A percentile compares a stretch with the other conserved stretches of the same genome.
phyloP scores from a whole-genome alignment of 2,329 filamentous ascomycete species.

The Fusarium sp. region DNA sequence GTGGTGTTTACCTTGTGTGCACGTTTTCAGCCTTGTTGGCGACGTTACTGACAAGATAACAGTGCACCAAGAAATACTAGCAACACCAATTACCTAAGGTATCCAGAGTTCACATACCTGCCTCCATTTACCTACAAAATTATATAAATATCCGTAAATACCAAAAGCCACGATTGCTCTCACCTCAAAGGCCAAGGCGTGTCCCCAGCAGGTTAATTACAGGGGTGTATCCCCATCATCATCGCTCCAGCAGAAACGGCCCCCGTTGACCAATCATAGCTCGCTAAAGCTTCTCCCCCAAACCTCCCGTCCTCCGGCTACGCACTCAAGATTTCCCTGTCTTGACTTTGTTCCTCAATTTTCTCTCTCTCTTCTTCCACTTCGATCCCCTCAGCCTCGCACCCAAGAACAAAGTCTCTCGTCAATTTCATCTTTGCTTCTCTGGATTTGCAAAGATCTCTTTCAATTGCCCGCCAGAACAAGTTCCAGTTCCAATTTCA shows the following conservation, averaged over 20 bases:
- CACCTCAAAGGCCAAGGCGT: slow-evolving; percentile 14
- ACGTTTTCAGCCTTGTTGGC: background rate
- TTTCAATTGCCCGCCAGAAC: slow-evolving; percentile 28
- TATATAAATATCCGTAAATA: background rate
- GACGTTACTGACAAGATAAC: background rate
- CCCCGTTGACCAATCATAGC: slow-evolving; percentile 34
- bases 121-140: background rate
- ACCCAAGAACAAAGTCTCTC: slow-evolving; percentile 17
- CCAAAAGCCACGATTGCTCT: slow-evolving; percentile 28
- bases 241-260: slow-evolving; percentile 26
- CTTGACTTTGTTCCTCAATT: slow-evolving; percentile 37
- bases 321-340: slow-evolving; percentile 44
- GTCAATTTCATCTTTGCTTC: slow-evolving; percentile 15
- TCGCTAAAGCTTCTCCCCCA: slow-evolving; percentile 38
- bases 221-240: slow-evolving; percentile 34
- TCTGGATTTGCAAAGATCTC: slow-evolving; percentile 18
- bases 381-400: slow-evolving; percentile 21
- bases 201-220: slow-evolving; percentile 28
- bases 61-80: background rate
- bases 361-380: slow-evolving; percentile 19
- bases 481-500: slow-evolving; percentile 30
- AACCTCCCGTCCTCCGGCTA: slow-evolving; percentile 46
- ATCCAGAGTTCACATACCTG: background rate
- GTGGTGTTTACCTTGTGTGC: background rate
- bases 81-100: too few relatives aligned